A percentile compares a stretch with the other conserved stretches of the same genome.
Evolutionary conservation across 2,329 filamentous ascomycete genomes (phyloP).

Genomic region (Fusarium brevicatenulatum): DNA sequence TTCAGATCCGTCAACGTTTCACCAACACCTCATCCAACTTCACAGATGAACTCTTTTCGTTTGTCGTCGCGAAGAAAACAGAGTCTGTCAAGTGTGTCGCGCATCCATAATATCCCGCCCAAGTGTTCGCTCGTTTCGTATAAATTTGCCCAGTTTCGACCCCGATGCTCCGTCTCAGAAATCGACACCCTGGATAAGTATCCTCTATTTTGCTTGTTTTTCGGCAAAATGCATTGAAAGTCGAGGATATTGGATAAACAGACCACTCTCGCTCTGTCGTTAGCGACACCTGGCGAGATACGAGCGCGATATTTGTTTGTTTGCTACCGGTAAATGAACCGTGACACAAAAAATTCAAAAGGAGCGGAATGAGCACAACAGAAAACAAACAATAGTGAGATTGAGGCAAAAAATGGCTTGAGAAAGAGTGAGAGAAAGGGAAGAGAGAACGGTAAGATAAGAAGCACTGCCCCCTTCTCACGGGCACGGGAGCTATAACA

Average conservation of each 20-base stretch:
- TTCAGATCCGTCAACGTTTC: not conserved
- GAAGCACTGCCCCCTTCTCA: conserved; percentile 29
- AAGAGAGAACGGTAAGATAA: not conserved
- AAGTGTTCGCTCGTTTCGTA: conserved; percentile 18
- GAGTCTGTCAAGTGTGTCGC: not conserved
- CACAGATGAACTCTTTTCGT: not conserved
- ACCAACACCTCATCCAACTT: not conserved
- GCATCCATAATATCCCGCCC: conserved; percentile 2
- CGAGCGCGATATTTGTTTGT: not conserved
- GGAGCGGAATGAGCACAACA: not conserved
- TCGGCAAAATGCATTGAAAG: not conserved
- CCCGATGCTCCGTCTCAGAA: not conserved
- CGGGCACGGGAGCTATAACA: not conserved
- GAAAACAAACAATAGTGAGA: not conserved
- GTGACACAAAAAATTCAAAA: not conserved
- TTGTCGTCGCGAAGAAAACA: not conserved
- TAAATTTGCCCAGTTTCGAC: not conserved
- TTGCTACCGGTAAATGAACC: not conserved
- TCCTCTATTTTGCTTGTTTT: not conserved
- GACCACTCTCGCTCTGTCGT: not conserved
- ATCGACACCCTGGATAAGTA: not conserved
- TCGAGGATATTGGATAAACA: not conserved
- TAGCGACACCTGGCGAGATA: not conserved
- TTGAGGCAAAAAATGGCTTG: not conserved
- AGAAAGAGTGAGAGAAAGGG: not conserved